These are phyloP conservation scores for Trypethelium eluteriae DNA, from an alignment of 495 filamentous ascomycete species.

Conservation along the genomic window DNA sequence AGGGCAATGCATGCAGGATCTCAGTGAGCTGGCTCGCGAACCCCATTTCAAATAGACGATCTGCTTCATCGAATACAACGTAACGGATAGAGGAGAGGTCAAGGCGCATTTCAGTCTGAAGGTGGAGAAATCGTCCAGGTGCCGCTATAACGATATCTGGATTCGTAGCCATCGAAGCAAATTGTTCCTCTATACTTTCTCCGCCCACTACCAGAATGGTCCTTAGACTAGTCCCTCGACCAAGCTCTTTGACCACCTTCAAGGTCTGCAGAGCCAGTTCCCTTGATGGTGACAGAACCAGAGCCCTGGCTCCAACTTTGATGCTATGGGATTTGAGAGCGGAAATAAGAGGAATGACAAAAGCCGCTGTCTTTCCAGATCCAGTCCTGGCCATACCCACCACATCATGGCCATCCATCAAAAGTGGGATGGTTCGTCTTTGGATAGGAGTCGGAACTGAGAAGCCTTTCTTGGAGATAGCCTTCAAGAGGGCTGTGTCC, in stretches of 20 bases:
- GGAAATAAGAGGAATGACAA: constrained; percentile 97
- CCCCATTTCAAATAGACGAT: constrained; percentile 95
- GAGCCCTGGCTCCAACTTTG: constrained; percentile 70
- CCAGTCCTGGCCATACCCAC: constrained; percentile 97
- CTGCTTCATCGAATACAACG: constrained; percentile 94
- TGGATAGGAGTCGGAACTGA: constrained; percentile 95
- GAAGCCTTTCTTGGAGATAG: constrained; percentile 88
- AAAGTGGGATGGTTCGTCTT: constrained; percentile 85
- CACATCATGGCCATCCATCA: constrained; percentile 83
- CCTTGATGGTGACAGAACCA: constrained; percentile 84
- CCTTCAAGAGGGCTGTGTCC: constrained; percentile 70
- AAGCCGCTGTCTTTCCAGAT: constrained; percentile 94
- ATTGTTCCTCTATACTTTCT: constrained; percentile 94
- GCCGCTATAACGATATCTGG: constrained; percentile 96
- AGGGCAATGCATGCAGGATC: constrained; percentile 80
- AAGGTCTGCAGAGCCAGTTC: constrained; percentile 91
- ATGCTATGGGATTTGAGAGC: constrained; percentile 82
- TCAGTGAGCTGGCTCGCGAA: constrained; percentile 89
- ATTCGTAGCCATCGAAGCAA: constrained; percentile 82
- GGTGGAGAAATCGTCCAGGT: constrained; percentile 86
- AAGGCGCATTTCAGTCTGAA: constrained; percentile 90
- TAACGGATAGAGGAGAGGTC: constrained; percentile 80
- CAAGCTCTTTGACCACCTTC: constrained; percentile 91
- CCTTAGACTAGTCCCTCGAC: constrained; percentile 81
- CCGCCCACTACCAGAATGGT: constrained; percentile 85